Evolutionary conservation across 345 rosid genomes (phyloP).

Genomic region (Citrus inodora): DNA sequence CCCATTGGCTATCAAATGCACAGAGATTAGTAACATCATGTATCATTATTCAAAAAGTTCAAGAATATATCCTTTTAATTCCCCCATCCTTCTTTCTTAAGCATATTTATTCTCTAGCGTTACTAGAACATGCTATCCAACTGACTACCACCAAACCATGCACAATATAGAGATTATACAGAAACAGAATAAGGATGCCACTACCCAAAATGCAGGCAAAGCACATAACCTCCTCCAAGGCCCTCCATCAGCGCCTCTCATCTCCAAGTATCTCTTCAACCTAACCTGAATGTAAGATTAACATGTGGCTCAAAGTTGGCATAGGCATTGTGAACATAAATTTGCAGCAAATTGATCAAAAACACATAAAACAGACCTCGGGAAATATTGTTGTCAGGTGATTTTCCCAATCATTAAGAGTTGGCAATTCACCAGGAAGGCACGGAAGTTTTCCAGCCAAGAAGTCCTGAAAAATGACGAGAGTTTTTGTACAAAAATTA

Average conservation of each 20-base stretch:
- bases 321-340: background rate
- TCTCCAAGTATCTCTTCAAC: conserved; percentile 95
- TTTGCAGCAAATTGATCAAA: conserved; percentile 4
- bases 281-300: conserved; percentile 57
- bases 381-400: conserved; percentile 97
- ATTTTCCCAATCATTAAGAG: conserved; percentile 95
- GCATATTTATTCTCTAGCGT: background rate
- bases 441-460: conserved; percentile 92
- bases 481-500: conserved; percentile 2
- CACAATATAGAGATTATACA: background rate
- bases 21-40: background rate
- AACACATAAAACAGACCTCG: conserved; percentile 52
- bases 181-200: conserved; percentile 11
- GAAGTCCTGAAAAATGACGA: conserved; percentile 64
- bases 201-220: conserved; percentile 97
- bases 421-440: conserved; percentile 92
- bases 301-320: conserved; percentile 13
- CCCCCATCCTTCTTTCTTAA: background rate
- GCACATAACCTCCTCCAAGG: conserved; percentile 98
- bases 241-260: conserved; percentile 99
- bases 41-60: background rate
- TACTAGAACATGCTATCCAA: conserved; percentile 1
- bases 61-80: background rate
- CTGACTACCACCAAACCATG: background rate
- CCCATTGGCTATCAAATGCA: background rate